Base-by-base conservation (phyloP, 768 basidiomycete genomes). In the Lepiota venenata region DNA sequence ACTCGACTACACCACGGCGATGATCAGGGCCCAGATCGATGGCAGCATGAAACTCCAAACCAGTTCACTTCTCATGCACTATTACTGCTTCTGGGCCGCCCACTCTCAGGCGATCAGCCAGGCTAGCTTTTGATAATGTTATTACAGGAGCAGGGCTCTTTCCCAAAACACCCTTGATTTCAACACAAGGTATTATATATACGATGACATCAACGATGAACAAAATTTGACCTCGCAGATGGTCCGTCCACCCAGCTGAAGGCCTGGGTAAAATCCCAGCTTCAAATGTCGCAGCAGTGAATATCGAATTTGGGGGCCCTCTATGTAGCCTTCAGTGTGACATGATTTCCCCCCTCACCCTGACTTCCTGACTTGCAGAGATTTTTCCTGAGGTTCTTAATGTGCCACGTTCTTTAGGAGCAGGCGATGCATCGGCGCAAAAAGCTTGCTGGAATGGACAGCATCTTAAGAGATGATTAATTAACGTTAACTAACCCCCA, bases 1-100 rank as follows among this genome's bases (percentile, higher is more conserved):
- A 27, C 25, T 45, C n/a, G 42, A 52, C 32, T 20, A 47, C 11
- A 47, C 47, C 39, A 48, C 25, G 29, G 18, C 40, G 47, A 36
- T 47, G 53, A 55, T 55, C 53, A 55, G 39, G 47, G 53, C 47
- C 45, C 43, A 36, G 53, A 55, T 55, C 47, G 46, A 55, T 45
- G 40, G 46, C 39, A 35, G 36, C 20, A 40, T 22, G n/a, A 29
- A 22, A 47, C 46, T 37, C 22, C 53, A 48, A 54, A 55, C 53
- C 46, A 41, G 53, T 42, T 55, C 53, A 40, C 46, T 48, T 55
- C 52, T 52, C 53, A 42, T 48, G 41, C 15, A n/a, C 16, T 35
- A 21, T 43, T 55, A 32, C 46, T 42, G 29, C 27, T 55, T 48
- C 29, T 55, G 43, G 52, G 25, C 37, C 44, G 29, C 32, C 6